Percentiles rank a stretch among this genome's conserved stretches.
These are phyloP conservation scores for Fusarium chuoi DNA, from an alignment of 2,329 filamentous ascomycete genomes.

Conservation along the genomic window DNA sequence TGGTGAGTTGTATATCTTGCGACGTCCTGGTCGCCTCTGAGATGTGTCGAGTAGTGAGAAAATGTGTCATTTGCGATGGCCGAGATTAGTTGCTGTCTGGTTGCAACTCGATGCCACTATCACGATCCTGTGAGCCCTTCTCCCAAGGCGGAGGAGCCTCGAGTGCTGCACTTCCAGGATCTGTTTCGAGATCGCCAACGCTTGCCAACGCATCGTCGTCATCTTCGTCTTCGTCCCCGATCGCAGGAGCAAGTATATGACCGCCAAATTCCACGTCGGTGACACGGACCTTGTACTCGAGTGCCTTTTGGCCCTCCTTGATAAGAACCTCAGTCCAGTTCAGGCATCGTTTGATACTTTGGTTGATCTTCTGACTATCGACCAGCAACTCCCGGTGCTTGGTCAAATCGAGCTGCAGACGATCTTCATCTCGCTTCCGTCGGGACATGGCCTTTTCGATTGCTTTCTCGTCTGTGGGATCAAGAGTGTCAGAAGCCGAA, in stretches of 20 bases:
- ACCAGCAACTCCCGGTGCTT: conserved; percentile 90
- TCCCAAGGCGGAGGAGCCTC: conserved; percentile 47
- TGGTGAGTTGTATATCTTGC: conserved; percentile 20
- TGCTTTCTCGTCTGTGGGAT: conserved; percentile 48
- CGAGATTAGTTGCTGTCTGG: conserved; percentile 49
- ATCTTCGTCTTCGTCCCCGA: conserved; percentile 62
- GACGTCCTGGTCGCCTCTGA: conserved; percentile 20
- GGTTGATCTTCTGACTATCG: conserved; percentile 95
- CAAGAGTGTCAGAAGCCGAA: conserved; percentile 50
- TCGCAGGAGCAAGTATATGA: conserved; percentile 74
- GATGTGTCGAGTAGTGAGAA: neutral
- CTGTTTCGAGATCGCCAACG: conserved; percentile 31
- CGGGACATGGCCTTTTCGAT: conserved; percentile 51
- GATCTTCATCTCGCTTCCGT: conserved; percentile 80
- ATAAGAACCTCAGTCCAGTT: conserved; percentile 92
- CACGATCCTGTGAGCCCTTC: conserved; percentile 59
- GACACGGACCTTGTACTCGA: conserved; percentile 82
- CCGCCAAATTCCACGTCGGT: conserved; percentile 86
- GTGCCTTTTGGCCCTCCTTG: conserved; percentile 84
- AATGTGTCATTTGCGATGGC: neutral
- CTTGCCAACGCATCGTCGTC: conserved; percentile 40
- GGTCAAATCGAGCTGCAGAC: conserved; percentile 83
- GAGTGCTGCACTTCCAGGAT: conserved; percentile 30
- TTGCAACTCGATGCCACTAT: conserved; percentile 63
- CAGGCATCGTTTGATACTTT: conserved; percentile 89